Percentiles rank a stretch among this genome's conserved stretches.
These are phyloP conservation scores for Irpex sp. DNA, from an alignment of 1,284 basidiomycete species.

Conservation along the genomic window DNA sequence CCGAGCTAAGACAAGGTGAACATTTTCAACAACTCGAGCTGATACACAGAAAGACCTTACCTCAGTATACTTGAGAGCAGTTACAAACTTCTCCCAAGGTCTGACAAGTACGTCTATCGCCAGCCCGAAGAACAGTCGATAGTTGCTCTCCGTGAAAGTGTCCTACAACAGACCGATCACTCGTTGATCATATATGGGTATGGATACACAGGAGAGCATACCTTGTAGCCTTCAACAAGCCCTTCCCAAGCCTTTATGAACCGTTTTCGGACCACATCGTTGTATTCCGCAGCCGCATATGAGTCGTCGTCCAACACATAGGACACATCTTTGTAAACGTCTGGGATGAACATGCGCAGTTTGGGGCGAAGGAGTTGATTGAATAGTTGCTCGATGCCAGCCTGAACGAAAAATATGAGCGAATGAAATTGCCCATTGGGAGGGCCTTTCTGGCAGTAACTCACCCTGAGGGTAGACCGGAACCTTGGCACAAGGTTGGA, in stretches of 20 bases:
- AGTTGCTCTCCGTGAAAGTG: slow-evolving; percentile 84
- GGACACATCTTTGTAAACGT: slow-evolving; percentile 86
- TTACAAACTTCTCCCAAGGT: slow-evolving; percentile 91
- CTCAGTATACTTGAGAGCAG: slow-evolving; percentile 85
- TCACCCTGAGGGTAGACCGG: slow-evolving; percentile 67
- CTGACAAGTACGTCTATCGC: slow-evolving; percentile 84
- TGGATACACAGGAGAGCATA: slow-evolving; percentile 27
- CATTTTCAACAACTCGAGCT: background rate
- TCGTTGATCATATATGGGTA: background rate
- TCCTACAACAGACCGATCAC: slow-evolving; percentile 44
- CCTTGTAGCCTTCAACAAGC: slow-evolving; percentile 83
- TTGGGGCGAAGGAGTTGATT: slow-evolving; percentile 88
- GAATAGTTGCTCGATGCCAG: slow-evolving; percentile 91
- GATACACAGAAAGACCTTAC: slow-evolving; percentile 34
- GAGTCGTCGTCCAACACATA: slow-evolving; percentile 89
- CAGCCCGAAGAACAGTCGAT: slow-evolving; percentile 79
- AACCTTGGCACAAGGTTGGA: slow-evolving; percentile 59
- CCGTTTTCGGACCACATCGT: slow-evolving; percentile 83
- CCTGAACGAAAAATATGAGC: slow-evolving; percentile 36
- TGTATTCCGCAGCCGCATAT: slow-evolving; percentile 81
- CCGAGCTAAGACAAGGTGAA: slow-evolving; percentile 61
- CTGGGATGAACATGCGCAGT: slow-evolving; percentile 77
- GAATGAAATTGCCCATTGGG: slow-evolving; percentile 4
- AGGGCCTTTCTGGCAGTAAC: slow-evolving; percentile 17
- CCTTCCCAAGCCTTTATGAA: slow-evolving; percentile 87